Base-by-base conservation (phyloP, 2,329 filamentous ascomycete species). In the Mycocentrospora acerina region DNA sequence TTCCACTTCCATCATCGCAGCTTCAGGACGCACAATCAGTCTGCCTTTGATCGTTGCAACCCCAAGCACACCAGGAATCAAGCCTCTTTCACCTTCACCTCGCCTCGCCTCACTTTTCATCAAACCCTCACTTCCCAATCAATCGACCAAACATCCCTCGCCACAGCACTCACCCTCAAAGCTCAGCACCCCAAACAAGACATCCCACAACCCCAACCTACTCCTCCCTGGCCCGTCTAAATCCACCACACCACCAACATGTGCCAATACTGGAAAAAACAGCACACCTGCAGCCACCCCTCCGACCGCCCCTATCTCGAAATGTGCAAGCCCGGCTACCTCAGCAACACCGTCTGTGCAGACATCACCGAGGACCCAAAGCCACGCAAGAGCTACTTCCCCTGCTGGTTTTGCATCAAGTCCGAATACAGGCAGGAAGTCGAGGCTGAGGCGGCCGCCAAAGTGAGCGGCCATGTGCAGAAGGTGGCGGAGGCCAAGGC, bases 201-300 rank as follows among this genome's bases (percentile, higher is more conserved):
- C 19, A 22, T 6, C 19, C 5, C 9, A 22, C 19, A 22, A 5
- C 9, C 19, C 9, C 19, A 22, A 26, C 37, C 39, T 7, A 36
- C 19, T 13, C 9, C 14, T n/a, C n/a, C n/a, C n/a, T n/a, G n/a
- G n/a, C n/a, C n/a, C n/a, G n/a, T n/a, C n/a, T n/a, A n/a, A n/a
- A n/a, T n/a, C n/a, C n/a, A n/a, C n/a, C 28, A 10, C 16, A 18
- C 29, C 35, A n/a, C 31, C 32, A 46, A 6, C 27, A 59, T 59
- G 56, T 59, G 56, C 35, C 39, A 37, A 15, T 58, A 57, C 47
- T 57, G 54, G 53, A 57, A 46, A 29, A 59, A 59, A 24, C 27
- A 35, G 7, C 53, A 58, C 34, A 56, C 51, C 3, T 59, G 56
- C 40, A 37, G 29, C 3, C 46, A 57, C 43, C 25, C 33, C 33